Base-by-base conservation (phyloP, 805 yeast species). In the Myxozyma mucilagina region DNA sequence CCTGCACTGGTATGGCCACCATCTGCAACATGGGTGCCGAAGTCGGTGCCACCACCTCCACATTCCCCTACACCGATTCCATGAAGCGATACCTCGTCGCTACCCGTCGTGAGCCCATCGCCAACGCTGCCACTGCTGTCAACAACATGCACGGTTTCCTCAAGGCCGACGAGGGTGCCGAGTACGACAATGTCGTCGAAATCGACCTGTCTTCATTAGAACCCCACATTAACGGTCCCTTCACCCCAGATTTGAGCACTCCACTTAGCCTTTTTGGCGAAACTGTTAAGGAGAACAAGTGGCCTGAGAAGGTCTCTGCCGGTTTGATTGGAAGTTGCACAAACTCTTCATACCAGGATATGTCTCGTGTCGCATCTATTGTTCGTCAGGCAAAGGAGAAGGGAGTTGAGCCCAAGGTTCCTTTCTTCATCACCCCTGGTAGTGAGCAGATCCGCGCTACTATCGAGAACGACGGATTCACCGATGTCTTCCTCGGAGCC, bases 21-120 rank as follows among this genome's bases (percentile, higher is more conserved):
- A 92, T 92, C 79, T 92, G 98, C 84, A 92, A 92, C 79, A 92
- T 92, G 98, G 98, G 98, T 82, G 98, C 98, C 69, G 98, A 92
- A 80, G 91, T 92, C 70, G 98, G 98, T 80, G 97, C 97, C 64
- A 92, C 98, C 66, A 92, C 98, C 60, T 92, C 97, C 51, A 90
- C 89, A 64, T 92, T 92, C 96, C 98, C 98, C 76, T 91, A 83
- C 89, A 91, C 90, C 82, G 84, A 86, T 73, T 87, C 93, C 67
- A 92, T 89, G 89, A 84, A 79, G 75, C 88, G 87, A 68, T 93
- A 92, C 81, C 84, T 93, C 76, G 77, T 83, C 65, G 94, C 96
- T 59, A 93, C 98, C 61, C 86, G 85, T 70, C 89, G 98, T 81
- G 82, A 84, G 59, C 84, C 88, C 71, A 89, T 93, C 72, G 92